Percentiles rank a stretch among this genome's conserved stretches.
Evolutionary conservation across 495 filamentous ascomycete species (phyloP).

Genomic region (Hamigera avellanea): DNA sequence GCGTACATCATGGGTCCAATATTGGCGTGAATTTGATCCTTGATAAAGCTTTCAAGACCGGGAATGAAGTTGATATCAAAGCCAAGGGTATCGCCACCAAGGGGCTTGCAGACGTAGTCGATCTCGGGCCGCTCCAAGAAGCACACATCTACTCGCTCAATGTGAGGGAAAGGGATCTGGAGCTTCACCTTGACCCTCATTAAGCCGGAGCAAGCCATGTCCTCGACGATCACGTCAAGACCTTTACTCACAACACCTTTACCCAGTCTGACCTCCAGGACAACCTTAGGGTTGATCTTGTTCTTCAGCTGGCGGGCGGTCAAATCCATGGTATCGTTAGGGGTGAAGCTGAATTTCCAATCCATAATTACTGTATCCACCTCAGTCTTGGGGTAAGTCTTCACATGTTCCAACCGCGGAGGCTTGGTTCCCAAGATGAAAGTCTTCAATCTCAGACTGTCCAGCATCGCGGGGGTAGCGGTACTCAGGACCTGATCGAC

Average conservation of each 20-base stretch:
- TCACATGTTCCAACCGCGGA: constrained; percentile 91
- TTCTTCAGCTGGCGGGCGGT: constrained; percentile 81
- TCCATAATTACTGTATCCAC: constrained; percentile 97
- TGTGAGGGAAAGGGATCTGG: constrained; percentile 88
- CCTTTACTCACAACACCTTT: constrained; percentile 95
- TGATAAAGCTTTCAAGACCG: constrained; percentile 83
- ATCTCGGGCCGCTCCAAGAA: constrained; percentile 69
- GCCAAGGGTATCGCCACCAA: constrained; percentile 88
- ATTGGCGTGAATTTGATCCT: constrained; percentile 89
- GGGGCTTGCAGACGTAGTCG: constrained; percentile 94
- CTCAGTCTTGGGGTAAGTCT: constrained; percentile 92
- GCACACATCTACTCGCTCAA: constrained; percentile 83
- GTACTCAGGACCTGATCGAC: constrained; percentile 94
- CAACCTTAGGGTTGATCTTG: constrained; percentile 93
- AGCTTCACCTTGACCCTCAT: constrained; percentile 98
- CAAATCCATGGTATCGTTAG: constrained; percentile 85
- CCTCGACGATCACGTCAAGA: constrained; percentile 92
- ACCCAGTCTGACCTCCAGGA: constrained; percentile 83
- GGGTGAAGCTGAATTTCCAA: constrained; percentile 99
- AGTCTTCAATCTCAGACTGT: constrained; percentile 80
- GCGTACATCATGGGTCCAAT: constrained; percentile 93
- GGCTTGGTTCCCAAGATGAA: constrained; percentile 93
- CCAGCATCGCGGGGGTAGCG: constrained; percentile 81
- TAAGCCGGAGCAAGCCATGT: constrained; percentile 87
- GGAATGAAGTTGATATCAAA: constrained; percentile 99